These are phyloP conservation scores for Leonotis leonurus DNA, from an alignment of 257 asterid species.

Conservation along the genomic window DNA sequence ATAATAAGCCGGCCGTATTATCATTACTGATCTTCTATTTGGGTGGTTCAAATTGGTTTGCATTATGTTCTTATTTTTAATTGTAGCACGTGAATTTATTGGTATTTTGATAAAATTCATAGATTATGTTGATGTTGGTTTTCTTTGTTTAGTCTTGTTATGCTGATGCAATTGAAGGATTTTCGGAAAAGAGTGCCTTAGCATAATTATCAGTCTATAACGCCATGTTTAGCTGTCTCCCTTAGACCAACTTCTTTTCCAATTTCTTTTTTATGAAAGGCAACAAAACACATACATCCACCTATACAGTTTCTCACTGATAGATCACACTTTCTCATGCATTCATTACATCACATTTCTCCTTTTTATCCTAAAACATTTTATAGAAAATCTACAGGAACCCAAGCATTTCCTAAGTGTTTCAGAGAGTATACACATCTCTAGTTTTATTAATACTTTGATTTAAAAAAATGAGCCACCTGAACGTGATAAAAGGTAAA, in stretches of 20 bases:
- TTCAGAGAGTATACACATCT: background rate
- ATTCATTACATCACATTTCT: too few species aligned
- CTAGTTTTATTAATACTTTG: conserved; percentile 7
- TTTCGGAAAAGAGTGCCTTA: conserved; percentile 1
- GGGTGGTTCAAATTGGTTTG: background rate
- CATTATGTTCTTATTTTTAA: too few species aligned
- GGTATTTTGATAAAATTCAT: background rate
- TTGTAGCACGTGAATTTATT: conserved; percentile 1
- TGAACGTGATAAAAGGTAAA: background rate
- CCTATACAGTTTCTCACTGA: too few species aligned
- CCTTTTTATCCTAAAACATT: background rate
- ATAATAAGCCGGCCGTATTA: conserved; percentile 5
- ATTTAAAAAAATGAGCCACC: conserved; percentile 4
- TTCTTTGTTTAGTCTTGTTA: conserved; percentile 7
- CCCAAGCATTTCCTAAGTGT: background rate
- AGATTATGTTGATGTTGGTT: background rate
- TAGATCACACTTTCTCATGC: too few species aligned
- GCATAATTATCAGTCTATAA: background rate
- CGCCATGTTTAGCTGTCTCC: background rate
- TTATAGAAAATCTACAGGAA: background rate
- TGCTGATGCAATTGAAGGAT: conserved; percentile 1
- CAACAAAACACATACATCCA: background rate
- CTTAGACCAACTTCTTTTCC: background rate
- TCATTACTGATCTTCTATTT: conserved; percentile 8
- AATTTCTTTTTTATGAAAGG: background rate